A percentile compares a stretch with the other conserved stretches of the same genome.
These are phyloP conservation scores for Yamadazyma buinensis DNA, from an alignment of 1,139 yeast species.

Conservation along the genomic window DNA sequence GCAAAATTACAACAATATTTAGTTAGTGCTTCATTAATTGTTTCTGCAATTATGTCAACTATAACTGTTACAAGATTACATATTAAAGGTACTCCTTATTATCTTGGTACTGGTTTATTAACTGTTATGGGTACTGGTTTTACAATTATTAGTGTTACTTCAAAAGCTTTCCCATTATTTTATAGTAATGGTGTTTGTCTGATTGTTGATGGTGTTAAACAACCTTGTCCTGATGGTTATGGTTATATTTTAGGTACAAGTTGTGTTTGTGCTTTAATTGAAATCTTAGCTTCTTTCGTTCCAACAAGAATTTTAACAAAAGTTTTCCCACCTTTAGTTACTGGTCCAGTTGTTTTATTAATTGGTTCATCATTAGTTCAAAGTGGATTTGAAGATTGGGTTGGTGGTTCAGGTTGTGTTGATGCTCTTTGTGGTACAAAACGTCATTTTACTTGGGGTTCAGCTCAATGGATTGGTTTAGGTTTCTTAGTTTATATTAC, in stretches of 20 bases:
- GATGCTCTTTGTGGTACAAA: constrained; percentile 17
- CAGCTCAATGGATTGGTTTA: constrained; percentile 78
- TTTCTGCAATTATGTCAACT: constrained; percentile 67
- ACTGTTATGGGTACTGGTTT: constrained; percentile 90
- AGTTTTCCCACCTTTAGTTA: constrained; percentile 82
- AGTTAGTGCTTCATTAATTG: constrained; percentile 73
- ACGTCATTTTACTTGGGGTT: constrained; percentile 54
- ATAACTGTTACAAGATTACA: constrained; percentile 81
- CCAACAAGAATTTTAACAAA: constrained; percentile 70
- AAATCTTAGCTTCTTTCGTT: constrained; percentile 65
- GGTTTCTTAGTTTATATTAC: constrained; percentile 78
- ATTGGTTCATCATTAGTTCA: constrained; percentile 69
- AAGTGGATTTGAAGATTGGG: constrained; percentile 79
- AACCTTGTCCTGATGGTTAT: constrained; percentile 86
- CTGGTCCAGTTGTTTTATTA: constrained; percentile 86
- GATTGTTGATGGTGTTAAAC: constrained; percentile 52
- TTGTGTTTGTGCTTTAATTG: constrained; percentile 70
- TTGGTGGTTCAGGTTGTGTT: constrained; percentile 80
- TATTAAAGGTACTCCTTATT: constrained; percentile 67
- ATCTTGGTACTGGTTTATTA: constrained; percentile 79
- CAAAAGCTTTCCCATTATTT: constrained; percentile 76
- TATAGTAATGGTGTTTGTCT: constrained; percentile 71
- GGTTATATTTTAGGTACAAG: constrained; percentile 84
- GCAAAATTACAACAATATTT: constrained; percentile 54
- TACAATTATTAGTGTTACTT: constrained; percentile 78